phyloP scores from a whole-genome alignment of 2,329 filamentous ascomycete genomes.

The Emmonsiellopsis sp. region DNA sequence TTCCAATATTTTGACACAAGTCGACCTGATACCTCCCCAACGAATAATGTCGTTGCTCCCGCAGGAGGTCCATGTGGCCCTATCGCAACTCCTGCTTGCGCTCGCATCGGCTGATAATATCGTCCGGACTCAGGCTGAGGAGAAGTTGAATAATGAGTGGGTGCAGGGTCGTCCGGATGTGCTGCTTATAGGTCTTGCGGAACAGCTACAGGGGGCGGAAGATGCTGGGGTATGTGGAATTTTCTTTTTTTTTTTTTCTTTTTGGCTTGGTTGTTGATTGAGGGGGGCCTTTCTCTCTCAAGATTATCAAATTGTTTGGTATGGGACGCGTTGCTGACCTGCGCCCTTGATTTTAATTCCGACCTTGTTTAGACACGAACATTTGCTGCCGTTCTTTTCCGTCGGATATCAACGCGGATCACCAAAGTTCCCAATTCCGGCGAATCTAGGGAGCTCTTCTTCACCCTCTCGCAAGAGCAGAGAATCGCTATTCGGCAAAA shows the following conservation, averaged over 20 bases:
- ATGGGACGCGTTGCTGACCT: too few relatives aligned
- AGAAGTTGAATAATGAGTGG: slow-evolving; percentile 87
- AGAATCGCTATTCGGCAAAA: slow-evolving; percentile 73
- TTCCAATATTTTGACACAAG: not conserved
- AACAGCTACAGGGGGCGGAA: slow-evolving; percentile 75
- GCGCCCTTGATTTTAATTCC: slow-evolving; percentile 11
- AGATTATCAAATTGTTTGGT: not conserved
- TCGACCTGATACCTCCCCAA: not conserved
- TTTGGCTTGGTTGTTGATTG: not conserved
- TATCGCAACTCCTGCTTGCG: slow-evolving; percentile 76
- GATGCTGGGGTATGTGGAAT: slow-evolving; percentile 56
- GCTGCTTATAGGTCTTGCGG: slow-evolving; percentile 84
- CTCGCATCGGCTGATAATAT: slow-evolving; percentile 85
- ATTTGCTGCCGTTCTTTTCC: slow-evolving; percentile 88
- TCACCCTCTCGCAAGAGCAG: slow-evolving; percentile 66
- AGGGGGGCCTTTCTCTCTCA: not conserved
- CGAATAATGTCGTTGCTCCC: slow-evolving; percentile 67
- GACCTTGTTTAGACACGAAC: slow-evolving; percentile 59
- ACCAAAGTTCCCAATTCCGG: slow-evolving; percentile 60
- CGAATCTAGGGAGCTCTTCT: slow-evolving; percentile 73
- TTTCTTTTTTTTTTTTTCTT: not conserved
- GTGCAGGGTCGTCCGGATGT: slow-evolving; percentile 71
- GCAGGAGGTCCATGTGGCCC: slow-evolving; percentile 72
- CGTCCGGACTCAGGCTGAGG: slow-evolving; percentile 76
- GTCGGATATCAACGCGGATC: slow-evolving; percentile 82